Base-by-base conservation (phyloP, 2,329 filamentous ascomycete genomes). In the Onygena corvina region DNA sequence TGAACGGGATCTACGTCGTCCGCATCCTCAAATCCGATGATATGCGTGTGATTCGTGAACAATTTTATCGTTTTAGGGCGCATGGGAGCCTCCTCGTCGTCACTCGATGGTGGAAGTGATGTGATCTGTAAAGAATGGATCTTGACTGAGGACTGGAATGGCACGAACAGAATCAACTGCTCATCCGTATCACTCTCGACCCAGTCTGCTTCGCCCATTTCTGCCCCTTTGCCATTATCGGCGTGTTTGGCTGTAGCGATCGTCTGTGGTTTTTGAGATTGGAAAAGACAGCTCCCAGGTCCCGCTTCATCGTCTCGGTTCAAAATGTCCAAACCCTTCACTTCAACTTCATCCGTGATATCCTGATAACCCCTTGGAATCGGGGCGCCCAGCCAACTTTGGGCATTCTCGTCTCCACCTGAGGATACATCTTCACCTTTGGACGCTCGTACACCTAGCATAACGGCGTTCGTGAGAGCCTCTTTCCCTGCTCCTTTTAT, bases 111-210 rank as follows among this genome's bases (percentile, higher is more conserved):
- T 3, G 85, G 83, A 31, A 87, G 66, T 3, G 89, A 95, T 0
- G 92, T 96, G 60, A 98, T 79, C 69, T 96, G 74, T 50, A 77
- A 69, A 8, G 87, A 89, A 69, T 95, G 90, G 47, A 96, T 76
- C 73, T 96, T 98, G 56, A 94, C 65, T 44, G 81, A 86, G 27
- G 83, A 80, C 65, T 89, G 83, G 70, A 98, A 94, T 0, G 92
- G 90, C 50, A 93, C 75, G 67, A 83, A 96, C 42, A 98, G 76
- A 76, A 96, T 85, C 54, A 98, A 73, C 72, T 98, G 92, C 70
- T 96, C 89, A 63, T 98, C 92, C 30, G 90, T 93, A 62, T 95
- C 90, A 66, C 87, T 95, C 73, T 95, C 86, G 18, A 96, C 81
- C 83, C 86, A 96, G 67, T 98, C 90, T 62, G 78, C 79, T 23